Base-by-base conservation (phyloP, 2,329 filamentous ascomycete genomes). In the Chaetomiaceae sp. region DNA sequence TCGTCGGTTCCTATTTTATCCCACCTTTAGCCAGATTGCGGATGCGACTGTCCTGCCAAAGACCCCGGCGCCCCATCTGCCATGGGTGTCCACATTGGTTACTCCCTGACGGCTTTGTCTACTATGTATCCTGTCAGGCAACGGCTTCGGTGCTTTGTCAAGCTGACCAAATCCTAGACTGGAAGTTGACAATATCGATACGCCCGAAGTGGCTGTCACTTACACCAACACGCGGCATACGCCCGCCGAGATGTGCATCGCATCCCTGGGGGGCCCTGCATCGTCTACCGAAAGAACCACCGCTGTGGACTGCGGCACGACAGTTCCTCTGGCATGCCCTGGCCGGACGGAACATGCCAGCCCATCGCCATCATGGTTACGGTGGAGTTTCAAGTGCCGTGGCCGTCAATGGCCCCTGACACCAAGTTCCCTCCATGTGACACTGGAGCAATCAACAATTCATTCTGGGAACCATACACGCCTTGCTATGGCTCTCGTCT, bases 1-100 rank as follows among this genome's bases (percentile, higher is more conserved):
- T 55, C 27, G 21, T 57, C 53, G 57, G 41, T 51, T 48, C 33
- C 30, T 33, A 48, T 56, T 47, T 53, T 61, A 60, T 40, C 58
- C 57, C 49, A 36, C 18, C 47, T 63, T 64, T 65, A 65, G 54
- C 63, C 63, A 63, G 44, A 65, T 61, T 65, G 56, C 55, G 18
- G 45, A 59, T 60, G 54, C 55, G 55, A 63, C 62, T 52, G 48
- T 46, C 53, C 48, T 53, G 41, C 56, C 53, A 59, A 48, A 54
- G 34, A 55, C 38, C 42, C 38, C 30, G 21, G 25, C 25, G 48
- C 20, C 32, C 43, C 48, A 34, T 59, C 52, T 48, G 38, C 51
- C 48, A 40, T 43, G 30, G 29, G 20, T 51, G 27, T 33, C 60
- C 58, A 56, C 57, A 53, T 51, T 41, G 48, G 53, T 30, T 42